Evolutionary conservation across 2,329 filamentous ascomycete genomes (phyloP), one percentile per base, ranked within the genome.

Genomic region (Aureobasidium sp.): DNA sequence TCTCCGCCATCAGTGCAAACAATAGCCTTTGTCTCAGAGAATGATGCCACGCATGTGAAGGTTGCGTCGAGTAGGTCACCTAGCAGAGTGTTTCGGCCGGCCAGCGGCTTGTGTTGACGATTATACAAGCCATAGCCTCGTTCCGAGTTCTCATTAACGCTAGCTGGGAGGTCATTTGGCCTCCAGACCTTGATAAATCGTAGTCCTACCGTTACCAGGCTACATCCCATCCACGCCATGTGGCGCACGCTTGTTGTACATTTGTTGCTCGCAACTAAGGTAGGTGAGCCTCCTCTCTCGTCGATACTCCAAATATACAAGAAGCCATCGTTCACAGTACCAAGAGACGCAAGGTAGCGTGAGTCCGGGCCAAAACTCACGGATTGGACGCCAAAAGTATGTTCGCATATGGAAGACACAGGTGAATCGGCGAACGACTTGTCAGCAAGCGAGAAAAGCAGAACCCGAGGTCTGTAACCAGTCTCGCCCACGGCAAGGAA

Each of bases 131-230:
- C 30, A 32, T 54, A 59, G 52, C 61, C 29, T 59, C 37, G 60
- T 27, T 62, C 54, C 21, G 61, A 61, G 42, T 62, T 50, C 16
- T 61, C 62, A 27, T 65, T 67, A 44, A 63, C 64, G 39, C 52
- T 60, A 3, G 64, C 61, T 6, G 65, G 57, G 13, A 67, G 29
- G 29, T 67, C 90, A 39, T 94, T 89, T 11, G 94, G 82, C 67
- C 87, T 87, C 94, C 94, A 99, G 55, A 95, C 83, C 74, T 97
- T 97, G 73, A 97, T 85, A 75, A 97, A 93, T 30, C 94, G 86
- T 57, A 94, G 88, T 15, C 94, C 94, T 29, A 94, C 84, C 27
- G 93, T 97, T 63, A 99, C 80, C 58, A 99, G 81, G 66, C 77
- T 89, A 67, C 82, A 88, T 11, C 92, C 92, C 74, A 97, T 85